phyloP scores from a whole-genome alignment of 768 basidiomycete genomes.

The Pleurotus sapidus region DNA sequence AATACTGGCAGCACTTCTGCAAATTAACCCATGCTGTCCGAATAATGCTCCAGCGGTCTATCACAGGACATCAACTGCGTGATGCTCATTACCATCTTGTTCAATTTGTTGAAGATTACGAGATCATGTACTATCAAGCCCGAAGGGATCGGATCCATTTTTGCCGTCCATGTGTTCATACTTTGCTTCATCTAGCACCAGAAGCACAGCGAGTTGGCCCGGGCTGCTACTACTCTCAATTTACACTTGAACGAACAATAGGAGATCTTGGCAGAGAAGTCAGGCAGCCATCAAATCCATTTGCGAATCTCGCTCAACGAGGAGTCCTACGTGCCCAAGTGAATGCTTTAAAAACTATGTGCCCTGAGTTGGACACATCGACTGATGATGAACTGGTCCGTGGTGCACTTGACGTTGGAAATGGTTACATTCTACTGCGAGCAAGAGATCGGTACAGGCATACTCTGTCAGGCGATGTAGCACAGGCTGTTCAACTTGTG shows the following conservation, averaged over 20 bases:
- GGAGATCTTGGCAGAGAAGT: constrained; percentile 8
- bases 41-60: not conserved
- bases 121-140: constrained; percentile 8
- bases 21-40: constrained; percentile 7
- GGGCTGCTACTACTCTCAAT: not conserved
- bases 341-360: constrained; percentile 7
- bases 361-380: constrained; percentile 4
- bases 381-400: constrained; percentile 11
- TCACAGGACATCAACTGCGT: not conserved
- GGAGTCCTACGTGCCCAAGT: constrained; percentile 7
- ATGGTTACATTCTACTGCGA: constrained; percentile 5
- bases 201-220: constrained; percentile 4
- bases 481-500: not conserved
- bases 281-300: constrained; percentile 7
- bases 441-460: not conserved
- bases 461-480: not conserved
- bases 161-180: constrained; percentile 5
- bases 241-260: constrained; percentile 7
- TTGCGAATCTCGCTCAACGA: constrained; percentile 7
- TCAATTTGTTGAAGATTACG: constrained; percentile 5
- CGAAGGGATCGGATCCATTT: constrained; percentile 1
- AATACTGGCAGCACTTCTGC: constrained; percentile 4
- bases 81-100: not conserved
- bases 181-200: constrained; percentile 6
- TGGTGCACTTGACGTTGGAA: constrained; percentile 5